Evolutionary conservation across 1,284 basidiomycete genomes (phyloP).

Genomic region (Golubevia pallescens): DNA sequence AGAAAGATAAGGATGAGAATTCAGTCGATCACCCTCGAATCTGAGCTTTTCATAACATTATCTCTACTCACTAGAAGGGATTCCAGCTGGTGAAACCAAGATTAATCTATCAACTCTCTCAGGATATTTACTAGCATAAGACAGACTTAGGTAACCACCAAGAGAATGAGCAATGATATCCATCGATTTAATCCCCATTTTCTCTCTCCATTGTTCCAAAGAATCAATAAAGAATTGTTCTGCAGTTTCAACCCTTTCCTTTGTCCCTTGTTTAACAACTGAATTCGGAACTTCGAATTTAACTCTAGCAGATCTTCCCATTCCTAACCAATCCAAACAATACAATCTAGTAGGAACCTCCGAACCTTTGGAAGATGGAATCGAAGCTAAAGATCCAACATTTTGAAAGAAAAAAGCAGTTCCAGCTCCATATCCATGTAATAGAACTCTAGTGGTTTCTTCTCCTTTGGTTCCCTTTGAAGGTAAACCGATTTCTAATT

Average conservation of each 20-base stretch:
- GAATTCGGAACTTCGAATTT: conserved; percentile 38
- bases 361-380: conserved; percentile 12
- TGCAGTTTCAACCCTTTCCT: conserved; percentile 39
- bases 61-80: conserved; percentile 30
- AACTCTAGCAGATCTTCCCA: conserved; percentile 56
- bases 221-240: conserved; percentile 56
- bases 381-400: conserved; percentile 30
- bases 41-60: too few relatives aligned
- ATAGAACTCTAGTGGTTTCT: conserved; percentile 52
- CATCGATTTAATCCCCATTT: conserved; percentile 55
- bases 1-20: too few relatives aligned
- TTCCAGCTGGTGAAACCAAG: conserved; percentile 56
- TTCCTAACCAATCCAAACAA: conserved; percentile 61
- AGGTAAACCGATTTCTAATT: conserved; percentile 56
- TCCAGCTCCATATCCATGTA: conserved; percentile 59
- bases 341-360: conserved; percentile 45
- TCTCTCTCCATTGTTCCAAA: conserved; percentile 57
- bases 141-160: conserved; percentile 51
- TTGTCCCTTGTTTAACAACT: neutral
- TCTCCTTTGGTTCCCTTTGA: conserved; percentile 22
- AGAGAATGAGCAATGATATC: conserved; percentile 44
- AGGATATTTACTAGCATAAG: conserved; percentile 55
- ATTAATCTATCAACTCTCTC: conserved; percentile 51
- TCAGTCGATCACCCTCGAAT: too few relatives aligned
- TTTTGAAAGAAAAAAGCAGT: conserved; percentile 57